Base-by-base conservation (phyloP, 306 rosid species). In the Quercus bicolor region DNA sequence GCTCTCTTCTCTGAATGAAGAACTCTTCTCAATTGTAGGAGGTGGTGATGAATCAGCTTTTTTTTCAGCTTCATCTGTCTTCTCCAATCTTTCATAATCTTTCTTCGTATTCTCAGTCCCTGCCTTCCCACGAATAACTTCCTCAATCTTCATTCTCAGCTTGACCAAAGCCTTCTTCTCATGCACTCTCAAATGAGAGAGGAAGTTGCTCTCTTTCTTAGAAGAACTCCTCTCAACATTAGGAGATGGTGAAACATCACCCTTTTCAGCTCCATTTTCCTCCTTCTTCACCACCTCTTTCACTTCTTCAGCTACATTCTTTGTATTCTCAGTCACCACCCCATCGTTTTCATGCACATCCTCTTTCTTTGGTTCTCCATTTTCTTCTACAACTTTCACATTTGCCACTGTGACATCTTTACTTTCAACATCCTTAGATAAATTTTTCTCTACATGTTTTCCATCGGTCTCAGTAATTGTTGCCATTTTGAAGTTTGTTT, bases 1-100 rank as follows among this genome's bases (percentile, higher is more conserved):
- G 79, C 91, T 88, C 54, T 83, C 87, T 64, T 88, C 89, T 62
- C 65, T 81, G 73, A 76, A 88, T n/a, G 89, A 83, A 1, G 87
- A 83, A 57, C 85, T 81, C 37, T 70, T 81, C 72, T 75, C 82
- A 20, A 83, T 77, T 20, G 52, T 70, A 26, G 23, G 64, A 28
- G 43, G 26, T 12, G 75, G 60, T 54, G 76, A 26, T 28, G 76
- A 26, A 73, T 31, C 65, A 28, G 31, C 51, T 10, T 11, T 21
- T 5, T 16, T 73, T 55, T 55, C 75, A 43, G 37, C 56, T 48
- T 48, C 56, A 70, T 21, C 53, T 40, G 52, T 28, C 54, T 71
- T 71, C 56, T 71, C 55, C 75, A 23, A 34, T 21, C 7, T 43
- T 28, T 71, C 37, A 26, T 48, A 23, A 6, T 1, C 26, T 1